phyloP scores from a whole-genome alignment of 129 eudicot genomes.

The Solidago caesia region DNA sequence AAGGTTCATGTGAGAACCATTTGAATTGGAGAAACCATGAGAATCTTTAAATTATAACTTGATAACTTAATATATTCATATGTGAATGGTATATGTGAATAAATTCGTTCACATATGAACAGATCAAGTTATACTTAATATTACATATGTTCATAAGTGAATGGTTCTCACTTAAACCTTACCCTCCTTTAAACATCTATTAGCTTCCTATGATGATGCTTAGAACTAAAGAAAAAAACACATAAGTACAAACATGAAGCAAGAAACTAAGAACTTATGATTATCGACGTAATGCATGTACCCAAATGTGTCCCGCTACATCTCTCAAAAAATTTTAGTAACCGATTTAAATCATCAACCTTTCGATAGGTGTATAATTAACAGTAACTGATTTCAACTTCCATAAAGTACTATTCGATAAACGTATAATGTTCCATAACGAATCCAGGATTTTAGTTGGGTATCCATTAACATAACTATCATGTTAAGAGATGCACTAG shows the following conservation, averaged over 20 bases:
- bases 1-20: no score
- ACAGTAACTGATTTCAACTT: neutral
- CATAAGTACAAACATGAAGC: constrained; percentile 25
- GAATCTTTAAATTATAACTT: no score
- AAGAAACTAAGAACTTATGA: constrained; percentile 33
- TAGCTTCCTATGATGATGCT: neutral
- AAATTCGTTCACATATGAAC: no score
- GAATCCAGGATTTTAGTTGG: neutral
- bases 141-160: no score
- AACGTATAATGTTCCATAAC: neutral
- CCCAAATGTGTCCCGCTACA: constrained; percentile 25
- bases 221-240: constrained; percentile 27
- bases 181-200: neutral
- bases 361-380: no score
- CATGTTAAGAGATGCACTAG: neutral
- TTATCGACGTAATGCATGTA: constrained; percentile 30
- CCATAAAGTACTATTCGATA: neutral
- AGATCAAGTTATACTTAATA: no score
- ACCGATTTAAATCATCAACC: neutral
- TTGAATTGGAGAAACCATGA: no score
- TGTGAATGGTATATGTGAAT: no score
- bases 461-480: no score
- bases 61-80: no score
- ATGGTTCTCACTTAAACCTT: no score
- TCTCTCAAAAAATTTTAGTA: neutral